These are phyloP conservation scores for Chionographis japonica DNA, from an alignment of 106 monocot species.

Conservation along the genomic window DNA sequence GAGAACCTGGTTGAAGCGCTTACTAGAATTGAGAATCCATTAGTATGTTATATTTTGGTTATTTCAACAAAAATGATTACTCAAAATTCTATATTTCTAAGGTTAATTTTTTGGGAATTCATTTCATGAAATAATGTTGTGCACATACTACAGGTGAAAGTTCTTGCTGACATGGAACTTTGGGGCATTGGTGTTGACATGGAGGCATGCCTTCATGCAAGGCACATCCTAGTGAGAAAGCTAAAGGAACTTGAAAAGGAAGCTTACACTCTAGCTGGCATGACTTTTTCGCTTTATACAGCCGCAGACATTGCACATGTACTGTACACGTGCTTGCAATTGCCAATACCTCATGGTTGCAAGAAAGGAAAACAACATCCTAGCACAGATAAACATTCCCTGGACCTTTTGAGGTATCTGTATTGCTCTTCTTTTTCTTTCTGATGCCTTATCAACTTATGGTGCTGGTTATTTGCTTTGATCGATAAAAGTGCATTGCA, in stretches of 20 bases:
- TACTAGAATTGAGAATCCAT: constrained; percentile 63
- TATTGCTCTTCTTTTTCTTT: not conserved
- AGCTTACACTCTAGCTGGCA: constrained; percentile 72
- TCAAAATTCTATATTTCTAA: not conserved
- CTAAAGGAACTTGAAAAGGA: constrained; percentile 90
- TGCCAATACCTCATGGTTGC: constrained; percentile 63
- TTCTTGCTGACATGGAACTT: constrained; percentile 89
- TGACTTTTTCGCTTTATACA: constrained; percentile 76
- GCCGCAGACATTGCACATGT: constrained; percentile 85
- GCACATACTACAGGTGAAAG: constrained; percentile 54
- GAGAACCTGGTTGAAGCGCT: constrained; percentile 61
- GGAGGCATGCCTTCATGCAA: constrained; percentile 75
- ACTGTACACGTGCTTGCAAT: constrained; percentile 72
- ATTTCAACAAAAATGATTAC: not conserved
- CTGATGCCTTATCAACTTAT: not conserved
- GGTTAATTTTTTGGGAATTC: not conserved
- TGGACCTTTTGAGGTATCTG: constrained; percentile 80
- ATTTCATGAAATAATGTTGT: not conserved
- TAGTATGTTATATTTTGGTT: constrained; percentile 45
- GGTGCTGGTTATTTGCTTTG: not conserved
- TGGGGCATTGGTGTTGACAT: constrained; percentile 95
- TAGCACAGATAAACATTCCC: constrained; percentile 82
- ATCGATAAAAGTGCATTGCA: not conserved
- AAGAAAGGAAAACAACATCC: constrained; percentile 88
- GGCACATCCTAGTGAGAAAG: constrained; percentile 64